Percentiles rank a stretch among this genome's conserved stretches.
phyloP scores from a whole-genome alignment of 2,329 filamentous ascomycete genomes.

The Hypomyces perniciosus region DNA sequence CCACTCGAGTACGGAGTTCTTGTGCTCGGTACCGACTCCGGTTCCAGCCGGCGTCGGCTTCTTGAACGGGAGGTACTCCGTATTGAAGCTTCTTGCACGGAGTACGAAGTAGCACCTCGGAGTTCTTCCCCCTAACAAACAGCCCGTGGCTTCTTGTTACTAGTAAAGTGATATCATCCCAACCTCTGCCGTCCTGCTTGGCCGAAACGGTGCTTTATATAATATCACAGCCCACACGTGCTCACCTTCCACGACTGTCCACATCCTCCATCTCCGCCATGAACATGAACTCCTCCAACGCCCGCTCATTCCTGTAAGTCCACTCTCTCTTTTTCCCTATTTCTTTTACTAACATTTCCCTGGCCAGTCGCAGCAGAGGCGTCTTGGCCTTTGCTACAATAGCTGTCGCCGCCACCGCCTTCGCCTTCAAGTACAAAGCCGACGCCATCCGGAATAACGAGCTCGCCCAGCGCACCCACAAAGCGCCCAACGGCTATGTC shows the following conservation, averaged over 20 bases:
- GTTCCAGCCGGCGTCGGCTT: no score
- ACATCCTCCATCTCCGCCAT: neutral
- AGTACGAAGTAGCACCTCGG: no score
- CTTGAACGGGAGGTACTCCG: no score
- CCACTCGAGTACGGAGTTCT: no score
- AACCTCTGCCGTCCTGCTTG: no score
- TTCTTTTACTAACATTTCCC: no score
- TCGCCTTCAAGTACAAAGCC: constrained; percentile 30
- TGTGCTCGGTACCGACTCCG: no score
- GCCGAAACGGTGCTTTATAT: no score
- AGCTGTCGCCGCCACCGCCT: constrained; percentile 20
- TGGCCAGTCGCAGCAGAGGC: constrained; percentile 32
- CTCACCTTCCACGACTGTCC: constrained; percentile 8
- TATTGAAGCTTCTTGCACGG: no score
- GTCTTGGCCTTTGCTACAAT: constrained; percentile 28
- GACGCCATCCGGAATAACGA: constrained; percentile 37
- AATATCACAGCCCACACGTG: constrained; percentile 9
- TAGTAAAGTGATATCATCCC: neutral
- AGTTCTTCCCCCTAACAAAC: no score
- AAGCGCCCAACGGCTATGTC: constrained; percentile 38
- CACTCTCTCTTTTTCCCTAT: no score
- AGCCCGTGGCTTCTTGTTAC: neutral
- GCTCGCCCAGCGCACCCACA: constrained; percentile 32
- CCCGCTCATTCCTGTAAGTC: neutral
- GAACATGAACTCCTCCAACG: neutral